Evolutionary conservation across 257 asterid species (phyloP).

Genomic region (Coffea eugenioides): DNA sequence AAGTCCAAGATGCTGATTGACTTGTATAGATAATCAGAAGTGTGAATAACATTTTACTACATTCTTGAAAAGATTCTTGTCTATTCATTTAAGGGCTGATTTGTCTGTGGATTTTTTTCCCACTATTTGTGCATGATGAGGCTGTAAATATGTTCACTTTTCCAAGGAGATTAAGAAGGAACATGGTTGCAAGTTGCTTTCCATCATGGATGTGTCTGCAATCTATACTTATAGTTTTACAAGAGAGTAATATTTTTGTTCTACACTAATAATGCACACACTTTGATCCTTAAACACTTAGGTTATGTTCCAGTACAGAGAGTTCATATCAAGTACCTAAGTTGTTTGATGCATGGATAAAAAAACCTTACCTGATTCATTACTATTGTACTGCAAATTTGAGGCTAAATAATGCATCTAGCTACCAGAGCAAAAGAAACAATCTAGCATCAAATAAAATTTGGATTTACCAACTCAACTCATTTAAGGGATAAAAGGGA

Average conservation of each 20-base stretch:
- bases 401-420: not conserved
- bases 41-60: not conserved
- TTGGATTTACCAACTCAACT: not conserved
- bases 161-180: not conserved
- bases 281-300: not conserved
- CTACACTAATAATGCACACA: not conserved
- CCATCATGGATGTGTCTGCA: not conserved
- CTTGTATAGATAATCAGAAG: not conserved
- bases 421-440: not conserved
- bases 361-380: no score
- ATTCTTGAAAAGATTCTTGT: not conserved
- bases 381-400: no score
- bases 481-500: no score
- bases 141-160: not conserved
- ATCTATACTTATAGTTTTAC: not conserved
- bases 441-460: no score
- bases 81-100: not conserved
- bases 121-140: not conserved
- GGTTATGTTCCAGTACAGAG: no score
- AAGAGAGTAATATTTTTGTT: not conserved
- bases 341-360: not conserved
- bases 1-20: constrained; percentile 25
- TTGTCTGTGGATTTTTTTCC: no score
- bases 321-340: not conserved
- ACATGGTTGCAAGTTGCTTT: not conserved